A percentile compares a stretch with the other conserved stretches of the same genome.
These are phyloP conservation scores for Amorphotheca resinae DNA, from an alignment of 495 filamentous ascomycete species.

Conservation along the genomic window DNA sequence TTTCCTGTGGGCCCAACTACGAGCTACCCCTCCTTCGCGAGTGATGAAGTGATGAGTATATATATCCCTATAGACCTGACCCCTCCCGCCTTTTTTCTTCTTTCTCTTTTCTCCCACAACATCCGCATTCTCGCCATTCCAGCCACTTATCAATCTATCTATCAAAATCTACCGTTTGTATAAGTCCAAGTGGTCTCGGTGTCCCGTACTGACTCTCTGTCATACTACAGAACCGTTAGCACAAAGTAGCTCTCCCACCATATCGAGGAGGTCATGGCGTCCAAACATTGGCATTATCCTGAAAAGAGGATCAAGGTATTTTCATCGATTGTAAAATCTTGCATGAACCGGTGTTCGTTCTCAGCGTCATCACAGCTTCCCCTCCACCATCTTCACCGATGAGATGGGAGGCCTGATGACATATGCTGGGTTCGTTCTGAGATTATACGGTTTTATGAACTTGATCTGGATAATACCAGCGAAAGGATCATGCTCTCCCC, in stretches of 20 bases:
- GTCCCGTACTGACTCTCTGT: neutral
- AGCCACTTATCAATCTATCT: too few species aligned
- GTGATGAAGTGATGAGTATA: too few species aligned
- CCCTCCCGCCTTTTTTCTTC: neutral
- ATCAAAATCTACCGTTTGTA: neutral
- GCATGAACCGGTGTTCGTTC: conserved; percentile 60
- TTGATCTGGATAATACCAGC: conserved; percentile 99
- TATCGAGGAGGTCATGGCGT: conserved; percentile 13
- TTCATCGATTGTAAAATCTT: conserved; percentile 38
- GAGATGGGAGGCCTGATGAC: conserved; percentile 13
- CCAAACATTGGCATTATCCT: conserved; percentile 20
- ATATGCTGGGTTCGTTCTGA: conserved; percentile 54
- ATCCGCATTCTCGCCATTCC: too few species aligned
- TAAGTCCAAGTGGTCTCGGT: neutral
- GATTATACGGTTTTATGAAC: conserved; percentile 83
- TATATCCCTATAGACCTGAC: conserved; percentile 1
- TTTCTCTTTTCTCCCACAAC: neutral
- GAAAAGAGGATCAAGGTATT: conserved; percentile 47
- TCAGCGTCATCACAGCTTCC: conserved; percentile 13
- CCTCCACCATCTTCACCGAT: conserved; percentile 22
- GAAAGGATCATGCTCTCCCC: conserved; percentile 78
- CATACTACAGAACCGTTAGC: neutral
- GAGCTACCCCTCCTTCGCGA: conserved; percentile 10
- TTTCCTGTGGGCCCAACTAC: conserved; percentile 8
- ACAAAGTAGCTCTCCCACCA: neutral